Base-by-base conservation (phyloP, 164 flowering plant genomes). In the Litsea cubeba region DNA sequence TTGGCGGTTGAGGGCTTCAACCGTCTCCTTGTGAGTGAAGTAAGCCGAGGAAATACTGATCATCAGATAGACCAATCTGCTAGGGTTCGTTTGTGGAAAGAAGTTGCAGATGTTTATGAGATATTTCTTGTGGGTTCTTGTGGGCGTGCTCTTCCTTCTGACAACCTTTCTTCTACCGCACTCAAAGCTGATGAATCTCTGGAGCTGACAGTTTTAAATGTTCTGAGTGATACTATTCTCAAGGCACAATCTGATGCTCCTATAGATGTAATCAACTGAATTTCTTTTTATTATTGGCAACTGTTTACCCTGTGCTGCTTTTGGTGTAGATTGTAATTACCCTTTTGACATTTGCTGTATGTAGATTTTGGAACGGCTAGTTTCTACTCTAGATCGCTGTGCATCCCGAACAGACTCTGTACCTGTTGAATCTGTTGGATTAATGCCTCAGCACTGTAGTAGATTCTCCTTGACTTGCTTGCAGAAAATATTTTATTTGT, bases 381-480 rank as follows among this genome's bases (percentile, higher is more conserved):
- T 96, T 78, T 84, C 86, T 62, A 90, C 97, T 66, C 80, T 96
- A 77, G 99, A 96, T 77, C 93, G 89, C 8, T 96, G 99, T 88
- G 98, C 98, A 77, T 96, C 99, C 66, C 91, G 99, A 25, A 94
- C 97, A 68, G 85, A 90, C 84, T 84, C 88, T 76, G 88, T 96
- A 86, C 99, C 97, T 20, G 76, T 94, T 77, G 91, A 89, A 78
- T 91, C 92, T 24, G 97, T 94, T 50, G 94, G 86, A 76, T 94
- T 90, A 60, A 84, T 96, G 95, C 99, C 99, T 78, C 62, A 79
- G 12, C 97, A 96, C 74, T 96, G 96, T 77, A 82, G 95, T 86
- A 89, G 91, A 75, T 96, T 96, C 83, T 96, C 98, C n/a, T 81
- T 92, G 89, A 81, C 89, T 74, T 96, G 98, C 82, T 87, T 96